Evolutionary conservation across 176 grass and related monocot genomes (phyloP), one percentile per base, ranked within the genome.

Genomic region (Secale cereale): DNA sequence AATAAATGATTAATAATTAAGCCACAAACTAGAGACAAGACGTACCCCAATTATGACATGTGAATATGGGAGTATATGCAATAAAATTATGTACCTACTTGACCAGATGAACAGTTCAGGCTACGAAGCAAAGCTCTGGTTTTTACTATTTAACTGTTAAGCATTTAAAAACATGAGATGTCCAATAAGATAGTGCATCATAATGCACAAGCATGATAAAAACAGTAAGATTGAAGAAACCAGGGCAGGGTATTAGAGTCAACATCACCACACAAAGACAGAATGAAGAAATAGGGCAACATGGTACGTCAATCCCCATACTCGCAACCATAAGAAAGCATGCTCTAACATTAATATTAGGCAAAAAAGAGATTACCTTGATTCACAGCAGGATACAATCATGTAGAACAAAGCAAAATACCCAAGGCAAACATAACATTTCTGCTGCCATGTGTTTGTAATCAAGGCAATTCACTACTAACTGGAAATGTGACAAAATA

Each of bases 291-390:
- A 79, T 60, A 3, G 12, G 37, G 37, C 62, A 70, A 77, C 2
- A 80, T 59, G 33, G 11, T 78, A 32, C 70, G 5, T 73, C 82
- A 82, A 62, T 81, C 60, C 66, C 61, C 40, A 64, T 65, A 30
- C 57, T 13, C 29, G 52, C 43, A 45, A 50, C 64, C 45, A 80
- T 45, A 82, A 73, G 16, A 82, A 90, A 83, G 74, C 40, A 86
- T 65, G 79, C 41, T 57, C 65, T 43, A 86, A 86, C 40, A 78
- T 86, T 33, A 82, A 82, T 32, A 82, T 90, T 56, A 73, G 41
- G 65, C 54, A 74, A 90, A 57, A 56, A 78, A 66, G 41, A 86
- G n/a, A 20, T n/a, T 79, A 86, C 84, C 83, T 83, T 79, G 32
- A 45, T 74, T 83, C 45, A 33, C 59, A 86, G 79, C 32, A 86